A percentile compares a stretch with the other conserved stretches of the same genome.
These are phyloP conservation scores for Pseudotsuga menziesii DNA, from an alignment of 75 land plant species.

Conservation along the genomic window DNA sequence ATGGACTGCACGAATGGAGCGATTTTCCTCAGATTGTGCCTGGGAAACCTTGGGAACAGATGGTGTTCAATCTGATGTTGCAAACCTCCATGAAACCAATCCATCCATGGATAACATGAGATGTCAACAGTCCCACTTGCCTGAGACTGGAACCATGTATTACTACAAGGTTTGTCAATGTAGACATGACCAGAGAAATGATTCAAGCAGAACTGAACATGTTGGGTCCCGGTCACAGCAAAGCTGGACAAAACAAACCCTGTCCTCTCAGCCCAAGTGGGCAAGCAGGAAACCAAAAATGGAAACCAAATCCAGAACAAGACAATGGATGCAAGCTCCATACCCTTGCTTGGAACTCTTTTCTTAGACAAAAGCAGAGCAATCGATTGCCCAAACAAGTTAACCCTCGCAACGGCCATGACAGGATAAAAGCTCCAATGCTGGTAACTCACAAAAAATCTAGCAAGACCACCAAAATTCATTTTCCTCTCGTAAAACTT, in stretches of 20 bases:
- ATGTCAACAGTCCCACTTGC: constrained; percentile 63
- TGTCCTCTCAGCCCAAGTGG: constrained; percentile 40
- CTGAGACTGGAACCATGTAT: constrained; percentile 64
- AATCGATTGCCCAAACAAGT: constrained; percentile 58
- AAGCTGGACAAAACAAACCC: constrained; percentile 46
- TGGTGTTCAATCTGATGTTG: constrained; percentile 89
- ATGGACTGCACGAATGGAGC: constrained; percentile 47
- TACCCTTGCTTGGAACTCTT: constrained; percentile 35
- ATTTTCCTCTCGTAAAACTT: constrained; percentile 55
- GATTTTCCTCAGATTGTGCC: constrained; percentile 63
- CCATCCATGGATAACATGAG: constrained; percentile 57
- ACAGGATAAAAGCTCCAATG: constrained; percentile 77
- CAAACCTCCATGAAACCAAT: constrained; percentile 83
- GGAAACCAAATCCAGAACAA: constrained; percentile 76
- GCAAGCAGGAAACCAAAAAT: constrained; percentile 50
- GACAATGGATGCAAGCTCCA: constrained; percentile 45
- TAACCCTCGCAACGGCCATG: constrained; percentile 65
- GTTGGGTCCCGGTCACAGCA: constrained; percentile 59
- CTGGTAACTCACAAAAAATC: constrained; percentile 70
- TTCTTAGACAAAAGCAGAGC: constrained; percentile 39
- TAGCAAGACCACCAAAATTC: constrained; percentile 46
- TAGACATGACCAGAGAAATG: constrained; percentile 63
- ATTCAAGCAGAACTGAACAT: constrained; percentile 72
- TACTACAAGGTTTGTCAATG: constrained; percentile 44
- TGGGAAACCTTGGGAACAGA: constrained; percentile 64